phyloP scores from a whole-genome alignment of 306 rosid species.

The Vigna nakashimae region DNA sequence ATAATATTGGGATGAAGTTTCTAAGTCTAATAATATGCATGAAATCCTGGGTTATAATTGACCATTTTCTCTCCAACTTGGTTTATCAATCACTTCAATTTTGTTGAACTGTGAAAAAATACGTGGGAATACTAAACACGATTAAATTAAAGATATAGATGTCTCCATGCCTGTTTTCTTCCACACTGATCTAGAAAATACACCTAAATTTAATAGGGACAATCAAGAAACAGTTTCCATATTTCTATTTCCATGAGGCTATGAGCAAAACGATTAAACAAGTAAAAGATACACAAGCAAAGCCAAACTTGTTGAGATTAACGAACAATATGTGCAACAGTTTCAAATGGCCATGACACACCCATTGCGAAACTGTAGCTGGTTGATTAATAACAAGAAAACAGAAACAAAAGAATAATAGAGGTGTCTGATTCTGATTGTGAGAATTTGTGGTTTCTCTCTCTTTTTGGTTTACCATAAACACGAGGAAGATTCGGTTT shows the following conservation, averaged over 20 bases:
- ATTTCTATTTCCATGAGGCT: slow-evolving; percentile 7
- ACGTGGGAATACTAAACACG: neutral
- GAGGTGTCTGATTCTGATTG: slow-evolving; percentile 46
- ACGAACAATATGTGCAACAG: slow-evolving; percentile 22
- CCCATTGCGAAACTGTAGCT: neutral
- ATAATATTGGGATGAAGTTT: slow-evolving; percentile 46
- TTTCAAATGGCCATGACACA: slow-evolving; percentile 5
- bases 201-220: neutral
- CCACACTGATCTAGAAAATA: neutral
- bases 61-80: slow-evolving; percentile 5
- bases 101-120: neutral
- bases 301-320: neutral
- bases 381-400: neutral
- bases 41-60: slow-evolving; percentile 38
- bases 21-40: slow-evolving; percentile 37
- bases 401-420: slow-evolving; percentile 6
- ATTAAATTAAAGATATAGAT: neutral
- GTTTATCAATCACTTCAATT: neutral
- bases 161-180: neutral
- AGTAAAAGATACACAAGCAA: neutral
- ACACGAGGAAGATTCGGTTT: slow-evolving; percentile 44
- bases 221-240: neutral
- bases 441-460: slow-evolving; percentile 8
- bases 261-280: slow-evolving; percentile 17
- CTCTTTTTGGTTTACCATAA: slow-evolving; percentile 24